Percentiles rank a stretch among this genome's conserved stretches.
These are phyloP conservation scores for Crithidia brevicula DNA, from an alignment of 208 protist genomes.

Conservation along the genomic window DNA sequence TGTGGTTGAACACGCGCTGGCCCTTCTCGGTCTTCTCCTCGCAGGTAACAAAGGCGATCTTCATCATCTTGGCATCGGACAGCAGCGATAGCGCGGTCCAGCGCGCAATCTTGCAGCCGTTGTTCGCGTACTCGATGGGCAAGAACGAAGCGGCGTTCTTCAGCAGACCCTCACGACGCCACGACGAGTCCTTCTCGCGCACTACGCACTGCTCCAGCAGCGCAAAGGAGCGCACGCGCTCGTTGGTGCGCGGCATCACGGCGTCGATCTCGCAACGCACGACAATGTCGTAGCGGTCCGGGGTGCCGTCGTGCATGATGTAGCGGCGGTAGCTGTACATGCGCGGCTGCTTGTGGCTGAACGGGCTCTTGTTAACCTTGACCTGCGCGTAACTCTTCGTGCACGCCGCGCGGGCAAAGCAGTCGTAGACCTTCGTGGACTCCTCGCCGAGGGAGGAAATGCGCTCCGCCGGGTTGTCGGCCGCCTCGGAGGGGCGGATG, in stretches of 20 bases:
- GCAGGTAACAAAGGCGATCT: slow-evolving; percentile 84
- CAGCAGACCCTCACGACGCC: slow-evolving; percentile 55
- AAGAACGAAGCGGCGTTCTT: slow-evolving; percentile 56
- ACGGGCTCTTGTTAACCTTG: slow-evolving; percentile 59
- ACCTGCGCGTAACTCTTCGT: slow-evolving; percentile 54
- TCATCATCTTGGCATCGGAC: slow-evolving; percentile 71
- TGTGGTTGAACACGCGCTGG: slow-evolving; percentile 36
- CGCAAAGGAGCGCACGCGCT: slow-evolving; percentile 75
- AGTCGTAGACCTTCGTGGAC: slow-evolving; percentile 72
- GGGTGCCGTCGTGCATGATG: slow-evolving; percentile 69
- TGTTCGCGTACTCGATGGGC: slow-evolving; percentile 62
- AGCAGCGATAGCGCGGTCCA: slow-evolving; percentile 87
- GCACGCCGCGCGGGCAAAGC: slow-evolving; percentile 69
- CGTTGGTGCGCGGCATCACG: slow-evolving; percentile 46
- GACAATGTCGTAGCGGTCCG: slow-evolving; percentile 80
- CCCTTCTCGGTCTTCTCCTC: slow-evolving; percentile 41
- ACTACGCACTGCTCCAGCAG: slow-evolving; percentile 73
- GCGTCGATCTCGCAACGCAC: slow-evolving; percentile 89
- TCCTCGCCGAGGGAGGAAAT: slow-evolving; percentile 71
- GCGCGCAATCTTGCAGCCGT: slow-evolving; percentile 83
- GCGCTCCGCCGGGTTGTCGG: slow-evolving; percentile 52
- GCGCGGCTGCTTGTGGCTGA: slow-evolving; percentile 65
- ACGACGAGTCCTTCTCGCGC: slow-evolving; percentile 46
- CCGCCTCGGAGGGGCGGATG: slow-evolving; percentile 63
- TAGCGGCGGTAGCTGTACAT: slow-evolving; percentile 89